These are phyloP conservation scores for Citropsis articulata DNA, from an alignment of 345 rosid species.

Conservation along the genomic window DNA sequence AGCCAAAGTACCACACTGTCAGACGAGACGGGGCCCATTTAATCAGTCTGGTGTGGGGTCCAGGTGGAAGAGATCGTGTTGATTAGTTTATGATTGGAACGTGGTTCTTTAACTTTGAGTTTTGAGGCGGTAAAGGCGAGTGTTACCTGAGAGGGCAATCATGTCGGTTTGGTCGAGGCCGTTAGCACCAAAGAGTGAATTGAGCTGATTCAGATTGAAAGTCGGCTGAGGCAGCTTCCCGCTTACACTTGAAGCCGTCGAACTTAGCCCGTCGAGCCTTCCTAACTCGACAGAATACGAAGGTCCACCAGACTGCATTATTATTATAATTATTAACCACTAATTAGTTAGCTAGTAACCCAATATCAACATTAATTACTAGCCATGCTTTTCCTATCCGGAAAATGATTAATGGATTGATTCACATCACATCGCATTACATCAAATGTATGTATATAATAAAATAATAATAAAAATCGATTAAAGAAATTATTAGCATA, in stretches of 20 bases:
- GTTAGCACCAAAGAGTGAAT: constrained; percentile 45
- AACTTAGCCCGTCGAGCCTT: constrained; percentile 68
- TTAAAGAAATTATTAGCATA: not conserved
- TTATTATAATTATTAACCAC: not conserved
- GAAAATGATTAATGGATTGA: no score
- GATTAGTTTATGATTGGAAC: not conserved
- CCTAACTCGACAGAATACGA: constrained; percentile 66
- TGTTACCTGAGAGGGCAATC: constrained; percentile 85
- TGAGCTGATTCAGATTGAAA: constrained; percentile 54
- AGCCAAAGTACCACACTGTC: not conserved
- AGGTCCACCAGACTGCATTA: constrained; percentile 63
- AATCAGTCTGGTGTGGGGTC: not conserved
- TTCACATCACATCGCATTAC: no score
- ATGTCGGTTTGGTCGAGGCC: constrained; percentile 66
- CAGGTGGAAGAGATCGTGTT: not conserved
- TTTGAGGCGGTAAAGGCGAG: no score
- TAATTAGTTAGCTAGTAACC: not conserved
- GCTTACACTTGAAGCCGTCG: constrained; percentile 50
- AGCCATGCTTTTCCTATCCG: no score
- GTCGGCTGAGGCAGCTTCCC: constrained; percentile 68
- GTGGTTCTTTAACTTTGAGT: not conserved
- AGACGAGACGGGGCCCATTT: not conserved
- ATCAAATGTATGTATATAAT: not conserved
- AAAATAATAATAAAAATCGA: not conserved
- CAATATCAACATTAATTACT: no score